Percentiles rank a stretch among this genome's conserved stretches.
Evolutionary conservation across 169 alveolate species (phyloP).

Genomic region (Toxoplasma gondii): DNA sequence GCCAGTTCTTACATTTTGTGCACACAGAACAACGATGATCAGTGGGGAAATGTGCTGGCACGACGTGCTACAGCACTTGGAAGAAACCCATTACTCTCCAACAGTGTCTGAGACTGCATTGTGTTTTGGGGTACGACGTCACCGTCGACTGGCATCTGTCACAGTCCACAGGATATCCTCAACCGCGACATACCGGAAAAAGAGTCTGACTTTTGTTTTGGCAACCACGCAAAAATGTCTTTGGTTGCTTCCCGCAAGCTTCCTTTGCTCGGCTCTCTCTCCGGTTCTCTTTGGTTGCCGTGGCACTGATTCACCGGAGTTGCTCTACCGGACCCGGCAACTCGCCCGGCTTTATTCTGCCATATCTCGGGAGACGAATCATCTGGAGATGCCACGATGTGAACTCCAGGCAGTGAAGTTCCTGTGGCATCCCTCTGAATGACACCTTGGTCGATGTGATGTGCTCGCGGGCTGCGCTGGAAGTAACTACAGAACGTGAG

Average conservation of each 20-base stretch:
- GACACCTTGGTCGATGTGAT: slow-evolving; percentile 25
- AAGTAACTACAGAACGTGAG: slow-evolving; percentile 11
- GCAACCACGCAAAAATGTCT: slow-evolving; percentile 1
- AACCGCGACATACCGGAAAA: not conserved
- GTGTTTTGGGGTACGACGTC: no score
- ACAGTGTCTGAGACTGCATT: no score
- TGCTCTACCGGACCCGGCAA: not conserved
- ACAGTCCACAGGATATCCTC: no score
- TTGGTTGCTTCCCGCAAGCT: not conserved
- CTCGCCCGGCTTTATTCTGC: not conserved
- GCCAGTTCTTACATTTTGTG: no score
- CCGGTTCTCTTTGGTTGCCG: not conserved
- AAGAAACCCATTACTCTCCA: no score
- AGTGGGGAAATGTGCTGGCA: no score
- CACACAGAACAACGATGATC: no score
- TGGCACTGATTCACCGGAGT: not conserved
- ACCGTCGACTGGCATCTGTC: no score
- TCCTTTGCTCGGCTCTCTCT: not conserved
- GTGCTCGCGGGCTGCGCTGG: not conserved
- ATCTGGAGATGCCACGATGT: slow-evolving; percentile 5
- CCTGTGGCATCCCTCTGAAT: not conserved
- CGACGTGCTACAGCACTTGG: no score
- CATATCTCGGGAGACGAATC: not conserved
- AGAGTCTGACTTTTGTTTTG: not conserved
- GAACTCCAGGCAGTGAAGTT: slow-evolving; percentile 11